These are phyloP conservation scores for Leptosphaerulina australis DNA, from an alignment of 2,329 filamentous ascomycete genomes.

Conservation along the genomic window DNA sequence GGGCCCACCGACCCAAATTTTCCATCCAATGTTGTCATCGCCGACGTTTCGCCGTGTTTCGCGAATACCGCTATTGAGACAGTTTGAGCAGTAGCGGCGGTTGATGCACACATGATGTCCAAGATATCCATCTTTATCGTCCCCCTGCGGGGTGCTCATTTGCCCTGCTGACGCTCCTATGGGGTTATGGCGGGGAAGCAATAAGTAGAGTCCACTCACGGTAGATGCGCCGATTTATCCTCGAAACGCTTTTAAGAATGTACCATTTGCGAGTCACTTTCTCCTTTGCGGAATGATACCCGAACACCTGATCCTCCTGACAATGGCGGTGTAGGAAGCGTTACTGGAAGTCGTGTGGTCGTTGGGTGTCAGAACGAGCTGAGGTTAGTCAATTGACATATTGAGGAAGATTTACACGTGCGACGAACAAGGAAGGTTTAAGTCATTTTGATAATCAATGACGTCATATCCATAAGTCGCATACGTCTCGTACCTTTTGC, in stretches of 20 bases:
- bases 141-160: slow-evolving; percentile 17
- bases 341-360: slow-evolving; percentile 6
- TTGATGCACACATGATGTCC: slow-evolving; percentile 23
- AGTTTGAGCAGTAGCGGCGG: slow-evolving; percentile 27
- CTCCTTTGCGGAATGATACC: slow-evolving; percentile 9
- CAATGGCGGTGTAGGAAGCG: slow-evolving; percentile 9
- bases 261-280: background rate
- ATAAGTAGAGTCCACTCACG: slow-evolving; percentile 7
- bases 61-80: slow-evolving; percentile 15
- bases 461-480: too few relatives aligned
- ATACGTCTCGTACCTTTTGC: too few relatives aligned
- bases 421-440: slow-evolving; percentile 10
- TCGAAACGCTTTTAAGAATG: slow-evolving; percentile 2
- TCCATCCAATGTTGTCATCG: slow-evolving; percentile 29
- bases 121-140: slow-evolving; percentile 19
- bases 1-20: slow-evolving; percentile 29
- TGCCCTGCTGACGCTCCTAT: slow-evolving; percentile 13
- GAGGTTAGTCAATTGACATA: background rate
- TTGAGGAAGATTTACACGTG: background rate
- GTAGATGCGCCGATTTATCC: background rate
- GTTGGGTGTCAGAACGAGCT: background rate
- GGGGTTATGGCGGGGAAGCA: slow-evolving; percentile 20
- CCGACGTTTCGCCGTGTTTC: slow-evolving; percentile 24
- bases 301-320: background rate
- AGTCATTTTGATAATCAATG: background rate